Percentiles rank a stretch among this genome's conserved stretches.
Conservation (phyloP, 2,329 filamentous ascomycete genomes). For the Sporothrix globosa region DNA sequence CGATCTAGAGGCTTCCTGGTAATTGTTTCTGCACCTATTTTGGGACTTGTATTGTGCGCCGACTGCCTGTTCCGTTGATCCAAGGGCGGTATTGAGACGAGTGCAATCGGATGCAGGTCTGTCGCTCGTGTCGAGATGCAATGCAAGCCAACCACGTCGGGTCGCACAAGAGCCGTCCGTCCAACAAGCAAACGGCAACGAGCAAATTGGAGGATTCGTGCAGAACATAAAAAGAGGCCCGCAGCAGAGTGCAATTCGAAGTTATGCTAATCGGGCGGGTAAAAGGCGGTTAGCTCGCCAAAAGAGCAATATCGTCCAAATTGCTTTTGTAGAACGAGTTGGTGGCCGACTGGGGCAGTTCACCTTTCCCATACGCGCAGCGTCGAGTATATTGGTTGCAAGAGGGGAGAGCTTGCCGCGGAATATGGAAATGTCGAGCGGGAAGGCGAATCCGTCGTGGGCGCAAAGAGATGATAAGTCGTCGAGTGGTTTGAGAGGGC, state of each 20-base stretch:
- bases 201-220: not conserved
- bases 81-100: not conserved
- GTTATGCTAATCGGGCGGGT: constrained; percentile 8
- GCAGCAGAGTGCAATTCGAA: constrained; percentile 13
- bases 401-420: constrained; percentile 1
- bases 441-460: not conserved
- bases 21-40: not conserved
- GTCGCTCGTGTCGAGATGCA: constrained; percentile 18
- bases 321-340: not conserved
- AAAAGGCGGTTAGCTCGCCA: not conserved
- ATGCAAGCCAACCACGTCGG: constrained; percentile 21
- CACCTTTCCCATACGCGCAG: not conserved
- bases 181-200: constrained; percentile 19
- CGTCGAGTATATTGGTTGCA: not conserved
- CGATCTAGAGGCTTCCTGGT: not conserved
- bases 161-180: constrained; percentile 17
- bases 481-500: constrained; percentile 6
- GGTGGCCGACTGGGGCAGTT: not conserved
- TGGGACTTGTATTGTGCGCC: not conserved
- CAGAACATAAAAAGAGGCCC: not conserved
- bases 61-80: not conserved
- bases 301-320: constrained; percentile 14
- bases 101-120: constrained; percentile 6
- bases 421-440: constrained; percentile 11
- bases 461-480: constrained; percentile 2